Conservation (phyloP, 192 early-diverging fungal species). For the Coemansia sp. region DNA sequence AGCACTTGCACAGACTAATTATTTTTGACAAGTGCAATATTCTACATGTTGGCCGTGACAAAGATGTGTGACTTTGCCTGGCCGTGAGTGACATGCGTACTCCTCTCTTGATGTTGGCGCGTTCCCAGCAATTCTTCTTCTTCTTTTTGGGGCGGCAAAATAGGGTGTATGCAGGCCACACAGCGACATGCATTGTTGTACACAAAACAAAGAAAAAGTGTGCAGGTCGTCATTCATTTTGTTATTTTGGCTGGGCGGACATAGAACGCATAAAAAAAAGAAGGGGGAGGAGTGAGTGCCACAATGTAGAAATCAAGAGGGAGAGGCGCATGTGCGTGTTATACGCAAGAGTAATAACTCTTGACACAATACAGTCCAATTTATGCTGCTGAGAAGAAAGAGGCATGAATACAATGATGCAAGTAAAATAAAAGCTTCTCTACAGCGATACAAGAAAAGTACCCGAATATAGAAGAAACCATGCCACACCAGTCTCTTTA, state of each 20-base stretch:
- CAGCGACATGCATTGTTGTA: background rate
- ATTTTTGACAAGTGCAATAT: too few relatives aligned
- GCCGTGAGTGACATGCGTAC: background rate
- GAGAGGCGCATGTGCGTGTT: background rate
- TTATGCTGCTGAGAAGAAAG: conserved; percentile 12
- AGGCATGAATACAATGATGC: background rate
- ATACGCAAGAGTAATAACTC: conserved; percentile 4
- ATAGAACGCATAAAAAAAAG: background rate
- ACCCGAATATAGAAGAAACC: background rate
- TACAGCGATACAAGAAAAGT: background rate
- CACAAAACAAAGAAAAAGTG: background rate
- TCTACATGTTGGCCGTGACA: too few relatives aligned
- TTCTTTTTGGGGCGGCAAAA: background rate
- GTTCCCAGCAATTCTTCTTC: background rate
- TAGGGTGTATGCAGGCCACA: background rate
- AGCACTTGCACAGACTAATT: too few relatives aligned
- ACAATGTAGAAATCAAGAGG: conserved; percentile 5
- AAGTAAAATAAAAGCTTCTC: conserved; percentile 1
- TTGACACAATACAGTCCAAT: conserved; percentile 16
- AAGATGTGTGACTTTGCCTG: background rate
- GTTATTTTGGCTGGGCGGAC: background rate
- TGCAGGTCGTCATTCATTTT: background rate
- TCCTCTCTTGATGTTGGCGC: background rate
- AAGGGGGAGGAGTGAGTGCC: background rate
- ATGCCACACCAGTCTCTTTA: background rate